Evolutionary conservation across 352 stramenopile genomes (phyloP).

Genomic region (Phytophthora litchii): DNA sequence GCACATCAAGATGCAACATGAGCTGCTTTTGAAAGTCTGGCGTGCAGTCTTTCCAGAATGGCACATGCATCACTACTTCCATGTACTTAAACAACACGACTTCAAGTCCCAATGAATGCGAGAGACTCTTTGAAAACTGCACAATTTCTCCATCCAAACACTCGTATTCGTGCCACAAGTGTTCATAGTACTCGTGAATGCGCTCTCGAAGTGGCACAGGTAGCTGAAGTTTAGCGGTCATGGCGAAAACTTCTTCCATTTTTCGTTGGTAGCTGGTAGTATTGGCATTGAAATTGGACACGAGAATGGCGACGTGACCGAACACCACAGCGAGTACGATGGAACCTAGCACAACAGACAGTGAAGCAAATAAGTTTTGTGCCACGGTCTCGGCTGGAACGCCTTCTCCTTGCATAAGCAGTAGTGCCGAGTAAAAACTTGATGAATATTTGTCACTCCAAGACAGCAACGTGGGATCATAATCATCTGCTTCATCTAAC

Average conservation of each 20-base stretch:
- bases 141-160: conserved; percentile 63
- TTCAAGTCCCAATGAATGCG: conserved; percentile 59
- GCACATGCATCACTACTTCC: conserved; percentile 62
- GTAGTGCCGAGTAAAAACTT: conserved; percentile 53
- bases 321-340: conserved; percentile 69
- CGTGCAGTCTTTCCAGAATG: conserved; percentile 57
- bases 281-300: conserved; percentile 66
- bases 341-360: conserved; percentile 54
- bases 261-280: conserved; percentile 65
- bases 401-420: conserved; percentile 63
- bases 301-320: conserved; percentile 61
- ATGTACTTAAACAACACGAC: conserved; percentile 70
- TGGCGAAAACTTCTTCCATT: conserved; percentile 63
- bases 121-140: conserved; percentile 54
- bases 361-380: conserved; percentile 49
- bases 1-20: conserved; percentile 54
- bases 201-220: conserved; percentile 53
- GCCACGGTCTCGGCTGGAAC: conserved; percentile 25
- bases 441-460: conserved; percentile 31
- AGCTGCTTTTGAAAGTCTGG: conserved; percentile 76
- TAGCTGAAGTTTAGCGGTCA: conserved; percentile 62
- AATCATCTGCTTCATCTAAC: neutral
- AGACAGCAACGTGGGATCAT: neutral
- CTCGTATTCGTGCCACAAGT: conserved; percentile 72
- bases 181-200: conserved; percentile 70